These are phyloP conservation scores for Colletotrichum musicola DNA, from an alignment of 2,329 filamentous ascomycete genomes.

Conservation along the genomic window DNA sequence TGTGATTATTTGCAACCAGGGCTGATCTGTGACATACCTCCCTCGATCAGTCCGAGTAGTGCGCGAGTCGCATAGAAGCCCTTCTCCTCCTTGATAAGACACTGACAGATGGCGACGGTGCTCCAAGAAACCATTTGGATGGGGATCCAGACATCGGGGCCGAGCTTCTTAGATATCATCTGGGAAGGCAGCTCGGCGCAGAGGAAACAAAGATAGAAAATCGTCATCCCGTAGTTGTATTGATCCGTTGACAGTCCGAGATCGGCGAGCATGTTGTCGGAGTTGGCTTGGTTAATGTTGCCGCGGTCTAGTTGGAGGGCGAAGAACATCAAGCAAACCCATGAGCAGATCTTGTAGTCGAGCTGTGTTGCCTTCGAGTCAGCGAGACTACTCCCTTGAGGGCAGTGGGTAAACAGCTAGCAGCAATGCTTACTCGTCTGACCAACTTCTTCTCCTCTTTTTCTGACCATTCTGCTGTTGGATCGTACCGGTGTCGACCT, in stretches of 20 bases:
- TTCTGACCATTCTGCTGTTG: slow-evolving; percentile 66
- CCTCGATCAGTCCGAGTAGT: slow-evolving; percentile 63
- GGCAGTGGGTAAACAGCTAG: not conserved
- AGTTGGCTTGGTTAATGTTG: slow-evolving; percentile 51
- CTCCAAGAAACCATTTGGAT: slow-evolving; percentile 57
- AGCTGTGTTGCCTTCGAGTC: slow-evolving; percentile 41
- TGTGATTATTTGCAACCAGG: slow-evolving; percentile 63
- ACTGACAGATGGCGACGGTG: slow-evolving; percentile 50
- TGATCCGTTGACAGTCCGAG: slow-evolving; percentile 53
- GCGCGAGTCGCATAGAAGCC: slow-evolving; percentile 49
- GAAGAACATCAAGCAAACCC: slow-evolving; percentile 51
- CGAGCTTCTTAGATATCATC: slow-evolving; percentile 62
- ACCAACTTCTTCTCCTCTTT: slow-evolving; percentile 68
- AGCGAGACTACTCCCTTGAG: not conserved
- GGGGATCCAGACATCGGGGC: slow-evolving; percentile 63
- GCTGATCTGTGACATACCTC: slow-evolving; percentile 50
- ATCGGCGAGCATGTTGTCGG: slow-evolving; percentile 49
- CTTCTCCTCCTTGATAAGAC: slow-evolving; percentile 44
- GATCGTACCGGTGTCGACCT: slow-evolving; percentile 70
- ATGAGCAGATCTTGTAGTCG: slow-evolving; percentile 48
- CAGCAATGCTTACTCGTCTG: slow-evolving; percentile 57
- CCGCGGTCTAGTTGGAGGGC: slow-evolving; percentile 52
- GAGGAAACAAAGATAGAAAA: slow-evolving; percentile 63
- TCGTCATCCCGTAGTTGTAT: slow-evolving; percentile 62
- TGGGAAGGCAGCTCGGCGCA: slow-evolving; percentile 67